Evolutionary conservation across 2,329 filamentous ascomycete genomes (phyloP).

Genomic region (Stagonosporopsis chrysanthemi): DNA sequence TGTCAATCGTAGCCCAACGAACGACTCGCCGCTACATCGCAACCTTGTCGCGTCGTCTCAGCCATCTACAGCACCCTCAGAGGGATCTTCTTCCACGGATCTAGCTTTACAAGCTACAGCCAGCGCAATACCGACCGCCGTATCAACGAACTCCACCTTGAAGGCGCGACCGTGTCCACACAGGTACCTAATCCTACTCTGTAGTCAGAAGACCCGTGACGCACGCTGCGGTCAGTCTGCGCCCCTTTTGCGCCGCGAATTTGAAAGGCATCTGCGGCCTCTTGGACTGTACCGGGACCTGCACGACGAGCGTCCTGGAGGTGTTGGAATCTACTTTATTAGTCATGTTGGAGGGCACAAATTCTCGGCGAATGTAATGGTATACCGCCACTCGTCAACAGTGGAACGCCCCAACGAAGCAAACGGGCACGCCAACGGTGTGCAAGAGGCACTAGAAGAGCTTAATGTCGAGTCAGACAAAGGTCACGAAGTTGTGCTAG

Average conservation of each 20-base stretch:
- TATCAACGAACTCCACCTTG: slow-evolving; percentile 52
- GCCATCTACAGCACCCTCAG: slow-evolving; percentile 21
- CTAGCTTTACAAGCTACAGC: slow-evolving; percentile 25
- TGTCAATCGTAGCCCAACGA: slow-evolving; percentile 77
- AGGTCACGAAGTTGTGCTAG: slow-evolving; percentile 44
- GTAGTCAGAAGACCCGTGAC: slow-evolving; percentile 92
- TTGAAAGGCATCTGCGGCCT: slow-evolving; percentile 86
- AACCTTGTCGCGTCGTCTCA: slow-evolving; percentile 5
- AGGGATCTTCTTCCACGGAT: slow-evolving; percentile 19
- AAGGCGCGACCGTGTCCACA: slow-evolving; percentile 76
- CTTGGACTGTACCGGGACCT: slow-evolving; percentile 86
- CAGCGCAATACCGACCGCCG: slow-evolving; percentile 34
- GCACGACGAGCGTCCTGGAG: slow-evolving; percentile 86
- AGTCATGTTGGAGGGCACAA: slow-evolving; percentile 97
- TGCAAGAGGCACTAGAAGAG: slow-evolving; percentile 47
- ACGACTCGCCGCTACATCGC: slow-evolving; percentile 65
- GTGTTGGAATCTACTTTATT: slow-evolving; percentile 95
- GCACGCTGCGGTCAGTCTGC: slow-evolving; percentile 94
- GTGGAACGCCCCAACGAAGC: slow-evolving; percentile 26
- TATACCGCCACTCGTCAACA: slow-evolving; percentile 71
- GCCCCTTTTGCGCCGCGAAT: slow-evolving; percentile 84
- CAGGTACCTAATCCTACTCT: slow-evolving; percentile 86
- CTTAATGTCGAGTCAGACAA: slow-evolving; percentile 51
- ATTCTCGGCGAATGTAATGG: slow-evolving; percentile 91
- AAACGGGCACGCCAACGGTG: slow-evolving; percentile 33